A percentile compares a stretch with the other conserved stretches of the same genome.
These are phyloP conservation scores for Claviceps lovelessii DNA, from an alignment of 2,329 filamentous ascomycete genomes.

Conservation along the genomic window DNA sequence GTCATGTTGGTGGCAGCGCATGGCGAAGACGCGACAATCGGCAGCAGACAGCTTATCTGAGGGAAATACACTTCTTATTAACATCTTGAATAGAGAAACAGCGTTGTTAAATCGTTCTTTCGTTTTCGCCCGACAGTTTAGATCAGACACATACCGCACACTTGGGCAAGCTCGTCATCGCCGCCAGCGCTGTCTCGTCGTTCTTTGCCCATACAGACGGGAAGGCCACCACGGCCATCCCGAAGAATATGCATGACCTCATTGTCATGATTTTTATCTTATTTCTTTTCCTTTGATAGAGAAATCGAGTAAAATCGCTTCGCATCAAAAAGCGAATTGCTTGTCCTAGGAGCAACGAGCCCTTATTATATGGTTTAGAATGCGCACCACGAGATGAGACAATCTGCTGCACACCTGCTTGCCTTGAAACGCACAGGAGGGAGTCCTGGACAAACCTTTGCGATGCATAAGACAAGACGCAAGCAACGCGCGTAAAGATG, in stretches of 20 bases:
- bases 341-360: not conserved
- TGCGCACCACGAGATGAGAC: not conserved
- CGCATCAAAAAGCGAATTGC: not conserved
- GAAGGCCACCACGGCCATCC: not conserved
- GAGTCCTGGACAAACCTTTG: not conserved
- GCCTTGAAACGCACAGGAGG: not conserved
- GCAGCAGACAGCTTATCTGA: constrained; percentile 11
- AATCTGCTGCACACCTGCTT: not conserved
- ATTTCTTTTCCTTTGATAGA: not conserved
- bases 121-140: too few relatives aligned
- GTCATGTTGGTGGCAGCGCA: constrained; percentile 15
- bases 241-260: not conserved
- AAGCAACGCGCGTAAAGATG: not conserved
- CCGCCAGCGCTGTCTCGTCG: not conserved
- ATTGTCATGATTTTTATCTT: not conserved
- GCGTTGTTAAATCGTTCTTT: not conserved
- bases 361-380: not conserved
- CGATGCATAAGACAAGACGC: not conserved
- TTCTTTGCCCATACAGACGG: not conserved
- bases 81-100: not conserved
- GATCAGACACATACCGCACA: constrained; percentile 1
- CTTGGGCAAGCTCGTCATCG: not conserved
- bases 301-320: not conserved
- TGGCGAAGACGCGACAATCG: constrained; percentile 11
- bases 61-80: not conserved